These are phyloP conservation scores for Diaporthe amygdali DNA, from an alignment of 2,329 filamentous ascomycete species.

Conservation along the genomic window DNA sequence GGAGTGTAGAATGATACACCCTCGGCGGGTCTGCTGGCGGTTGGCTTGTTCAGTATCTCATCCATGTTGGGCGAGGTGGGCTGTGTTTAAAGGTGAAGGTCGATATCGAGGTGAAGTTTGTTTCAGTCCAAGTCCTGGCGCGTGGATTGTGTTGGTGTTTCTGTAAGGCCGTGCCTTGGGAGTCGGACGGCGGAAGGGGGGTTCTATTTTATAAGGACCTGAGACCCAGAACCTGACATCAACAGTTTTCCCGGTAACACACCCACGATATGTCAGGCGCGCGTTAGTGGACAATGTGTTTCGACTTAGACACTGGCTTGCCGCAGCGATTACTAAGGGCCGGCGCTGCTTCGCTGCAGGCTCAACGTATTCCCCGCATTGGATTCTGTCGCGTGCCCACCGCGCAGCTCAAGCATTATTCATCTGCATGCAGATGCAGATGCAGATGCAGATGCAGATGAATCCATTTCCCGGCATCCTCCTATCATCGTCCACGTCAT, in stretches of 20 bases:
- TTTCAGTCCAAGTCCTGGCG: not conserved
- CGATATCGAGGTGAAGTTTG: not conserved
- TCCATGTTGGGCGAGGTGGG: not conserved
- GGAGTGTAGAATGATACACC: slow-evolving; percentile 60
- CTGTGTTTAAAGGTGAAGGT: not conserved
- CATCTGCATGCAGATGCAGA: no score
- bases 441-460: no score
- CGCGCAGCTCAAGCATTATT: no score
- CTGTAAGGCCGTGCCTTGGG: not conserved
- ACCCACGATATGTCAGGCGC: not conserved
- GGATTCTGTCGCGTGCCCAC: not conserved
- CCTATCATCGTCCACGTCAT: no score
- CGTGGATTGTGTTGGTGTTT: not conserved
- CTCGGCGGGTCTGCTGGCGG: slow-evolving; percentile 44
- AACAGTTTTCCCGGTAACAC: not conserved
- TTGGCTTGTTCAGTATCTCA: slow-evolving; percentile 27
- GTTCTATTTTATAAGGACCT: not conserved
- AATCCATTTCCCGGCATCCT: not conserved
- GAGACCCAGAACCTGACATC: not conserved
- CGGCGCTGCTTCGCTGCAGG: not conserved
- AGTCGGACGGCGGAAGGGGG: not conserved
- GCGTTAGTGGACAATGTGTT: not conserved
- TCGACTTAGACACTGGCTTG: not conserved
- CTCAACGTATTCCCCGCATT: not conserved
- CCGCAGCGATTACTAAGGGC: not conserved